Percentiles rank a stretch among this genome's conserved stretches.
phyloP scores from a whole-genome alignment of 192 early-diverging fungal species.

The Chytriomyces sp. region DNA sequence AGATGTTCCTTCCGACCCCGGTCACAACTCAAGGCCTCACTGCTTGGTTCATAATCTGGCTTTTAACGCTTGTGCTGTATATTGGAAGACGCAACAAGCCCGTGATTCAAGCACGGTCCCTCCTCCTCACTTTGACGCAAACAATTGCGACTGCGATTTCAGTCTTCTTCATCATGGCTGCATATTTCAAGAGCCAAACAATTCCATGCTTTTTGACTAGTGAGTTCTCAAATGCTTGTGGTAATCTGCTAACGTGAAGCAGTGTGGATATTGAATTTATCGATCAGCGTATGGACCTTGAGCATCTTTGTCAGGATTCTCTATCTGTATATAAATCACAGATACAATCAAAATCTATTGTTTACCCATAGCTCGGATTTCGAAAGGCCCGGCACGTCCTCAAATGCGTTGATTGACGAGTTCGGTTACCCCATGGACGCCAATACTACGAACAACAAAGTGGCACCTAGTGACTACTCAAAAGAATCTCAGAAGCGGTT shows the following conservation, averaged over 20 bases:
- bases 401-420: neutral
- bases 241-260: neutral
- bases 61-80: neutral
- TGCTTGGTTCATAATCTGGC: neutral
- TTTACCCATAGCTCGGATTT: neutral
- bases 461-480: too few relatives aligned
- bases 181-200: neutral
- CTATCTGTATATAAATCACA: constrained; percentile 6
- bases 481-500: neutral
- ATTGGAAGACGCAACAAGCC: neutral
- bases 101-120: neutral
- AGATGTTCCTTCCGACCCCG: neutral
- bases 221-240: neutral
- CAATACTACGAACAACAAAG: neutral
- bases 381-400: neutral
- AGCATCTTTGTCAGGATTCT: neutral
- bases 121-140: neutral
- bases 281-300: neutral
- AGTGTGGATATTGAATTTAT: neutral
- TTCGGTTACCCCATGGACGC: neutral
- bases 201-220: neutral
- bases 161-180: neutral
- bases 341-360: constrained; percentile 18
- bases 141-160: neutral
- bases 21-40: neutral